Percentiles rank a stretch among this genome's conserved stretches.
phyloP scores from a whole-genome alignment of 1,284 basidiomycete genomes.

The Melampsora medusae region DNA sequence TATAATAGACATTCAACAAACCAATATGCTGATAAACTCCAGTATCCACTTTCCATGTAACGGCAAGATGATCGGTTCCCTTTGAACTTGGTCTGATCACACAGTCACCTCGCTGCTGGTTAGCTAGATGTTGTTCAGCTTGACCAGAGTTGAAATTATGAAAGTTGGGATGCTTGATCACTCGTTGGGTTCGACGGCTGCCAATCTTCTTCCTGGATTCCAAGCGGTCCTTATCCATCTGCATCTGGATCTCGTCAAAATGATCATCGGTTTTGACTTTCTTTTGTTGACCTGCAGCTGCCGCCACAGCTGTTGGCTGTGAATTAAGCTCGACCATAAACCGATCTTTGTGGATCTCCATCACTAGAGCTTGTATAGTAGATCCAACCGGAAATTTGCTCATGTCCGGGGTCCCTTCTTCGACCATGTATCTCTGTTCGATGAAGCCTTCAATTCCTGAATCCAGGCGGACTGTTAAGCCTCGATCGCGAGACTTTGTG shows the following conservation, averaged over 20 bases:
- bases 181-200: conserved; percentile 68
- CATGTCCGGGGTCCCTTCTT: conserved; percentile 64
- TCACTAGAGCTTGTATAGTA: conserved; percentile 76
- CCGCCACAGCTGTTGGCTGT: conserved; percentile 67
- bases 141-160: conserved; percentile 89
- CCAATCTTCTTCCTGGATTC: conserved; percentile 79
- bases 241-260: conserved; percentile 68
- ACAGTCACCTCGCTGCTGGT: conserved; percentile 87
- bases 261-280: conserved; percentile 65
- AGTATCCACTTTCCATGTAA: conserved; percentile 99
- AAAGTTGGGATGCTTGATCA: conserved; percentile 98
- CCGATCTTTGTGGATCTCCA: conserved; percentile 66
- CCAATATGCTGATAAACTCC: conserved; percentile 96
- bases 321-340: conserved; percentile 77
- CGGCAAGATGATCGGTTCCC: conserved; percentile 86
- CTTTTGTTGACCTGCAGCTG: conserved; percentile 67
- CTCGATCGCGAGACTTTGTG: conserved; percentile 60
- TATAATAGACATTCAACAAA: conserved; percentile 54
- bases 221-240: conserved; percentile 70
- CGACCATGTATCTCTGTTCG: conserved; percentile 63
- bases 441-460: conserved; percentile 67
- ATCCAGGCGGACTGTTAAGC: conserved; percentile 72
- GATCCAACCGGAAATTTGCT: conserved; percentile 64
- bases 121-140: conserved; percentile 84
- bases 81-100: conserved; percentile 95